Percentiles rank a stretch among this genome's conserved stretches.
phyloP scores from a whole-genome alignment of 495 filamentous ascomycete genomes.

The Geoglossum glabrum region DNA sequence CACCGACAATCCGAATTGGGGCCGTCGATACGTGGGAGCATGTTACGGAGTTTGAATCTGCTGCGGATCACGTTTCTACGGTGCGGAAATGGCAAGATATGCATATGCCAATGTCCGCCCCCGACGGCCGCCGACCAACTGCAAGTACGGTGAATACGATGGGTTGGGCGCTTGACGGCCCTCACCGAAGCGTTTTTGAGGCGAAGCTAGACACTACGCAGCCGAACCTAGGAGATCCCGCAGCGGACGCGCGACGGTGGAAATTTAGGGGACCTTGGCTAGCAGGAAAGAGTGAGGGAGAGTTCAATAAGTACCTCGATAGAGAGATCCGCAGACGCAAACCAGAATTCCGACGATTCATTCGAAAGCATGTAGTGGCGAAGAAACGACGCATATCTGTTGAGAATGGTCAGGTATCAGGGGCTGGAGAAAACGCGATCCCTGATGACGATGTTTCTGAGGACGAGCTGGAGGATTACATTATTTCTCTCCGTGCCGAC shows the following conservation, averaged over 20 bases:
- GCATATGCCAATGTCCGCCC: conserved; percentile 40
- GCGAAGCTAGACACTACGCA: conserved; percentile 25
- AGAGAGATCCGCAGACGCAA: conserved; percentile 39
- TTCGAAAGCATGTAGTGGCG: conserved; percentile 21
- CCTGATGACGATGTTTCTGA: conserved; percentile 30
- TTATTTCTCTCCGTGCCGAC: conserved; percentile 38
- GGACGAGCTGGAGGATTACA: conserved; percentile 34
- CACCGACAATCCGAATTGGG: conserved; percentile 47
- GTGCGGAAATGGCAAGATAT: conserved; percentile 77
- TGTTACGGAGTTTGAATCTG: conserved; percentile 75
- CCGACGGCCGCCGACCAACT: conserved; percentile 8
- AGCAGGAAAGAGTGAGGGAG: conserved; percentile 46
- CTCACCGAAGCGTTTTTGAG: conserved; percentile 29
- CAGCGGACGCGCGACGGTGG: conserved; percentile 30
- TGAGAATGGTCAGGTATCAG: background rate
- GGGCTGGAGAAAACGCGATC: conserved; percentile 7
- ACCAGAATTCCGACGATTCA: conserved; percentile 37
- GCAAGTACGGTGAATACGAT: background rate
- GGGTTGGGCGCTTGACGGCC: background rate
- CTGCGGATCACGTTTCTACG: conserved; percentile 62
- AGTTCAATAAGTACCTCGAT: conserved; percentile 46
- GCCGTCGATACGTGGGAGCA: conserved; percentile 76
- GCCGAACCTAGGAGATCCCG: background rate
- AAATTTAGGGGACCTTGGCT: conserved; percentile 70
- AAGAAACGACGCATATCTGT: background rate